These are phyloP conservation scores for Cercospora sp. DNA, from an alignment of 2,329 filamentous ascomycete genomes.

Conservation along the genomic window DNA sequence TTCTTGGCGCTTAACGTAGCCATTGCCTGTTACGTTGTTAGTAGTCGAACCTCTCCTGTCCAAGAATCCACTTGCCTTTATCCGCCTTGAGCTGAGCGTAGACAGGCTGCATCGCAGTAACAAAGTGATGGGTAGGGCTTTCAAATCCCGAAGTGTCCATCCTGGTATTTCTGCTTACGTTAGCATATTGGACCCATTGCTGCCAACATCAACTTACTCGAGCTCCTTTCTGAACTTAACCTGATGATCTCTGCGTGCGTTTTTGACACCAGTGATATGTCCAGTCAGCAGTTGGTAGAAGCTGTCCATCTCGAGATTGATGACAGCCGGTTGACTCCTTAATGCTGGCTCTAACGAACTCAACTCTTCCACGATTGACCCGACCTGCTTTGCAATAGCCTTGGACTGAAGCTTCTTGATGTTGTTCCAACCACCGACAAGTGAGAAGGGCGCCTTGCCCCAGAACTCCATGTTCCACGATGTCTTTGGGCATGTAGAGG, in stretches of 20 bases:
- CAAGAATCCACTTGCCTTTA: neutral
- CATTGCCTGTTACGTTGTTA: no score
- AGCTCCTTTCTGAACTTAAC: neutral
- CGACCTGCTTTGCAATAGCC: neutral
- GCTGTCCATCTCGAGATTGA: neutral
- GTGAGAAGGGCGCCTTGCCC: neutral
- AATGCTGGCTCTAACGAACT: neutral
- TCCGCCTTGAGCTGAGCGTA: neutral
- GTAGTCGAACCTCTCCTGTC: no score
- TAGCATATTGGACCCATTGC: no score
- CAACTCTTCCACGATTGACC: no score
- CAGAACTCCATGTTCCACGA: neutral
- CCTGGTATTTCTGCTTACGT: no score
- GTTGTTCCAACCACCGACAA: neutral
- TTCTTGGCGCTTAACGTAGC: neutral
- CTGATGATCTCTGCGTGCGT: neutral
- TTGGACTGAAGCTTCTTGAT: neutral
- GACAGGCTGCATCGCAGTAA: neutral
- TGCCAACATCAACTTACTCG: neutral
- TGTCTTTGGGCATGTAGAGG: neutral
- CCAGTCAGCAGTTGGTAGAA: neutral
- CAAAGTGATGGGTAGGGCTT: neutral
- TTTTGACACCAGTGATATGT: neutral
- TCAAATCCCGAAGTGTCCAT: neutral
- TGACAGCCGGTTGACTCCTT: neutral